Evolutionary conservation across 179 eudicot species (phyloP), one percentile per base, ranked within the genome.

Genomic region (Spinacia oleracea): DNA sequence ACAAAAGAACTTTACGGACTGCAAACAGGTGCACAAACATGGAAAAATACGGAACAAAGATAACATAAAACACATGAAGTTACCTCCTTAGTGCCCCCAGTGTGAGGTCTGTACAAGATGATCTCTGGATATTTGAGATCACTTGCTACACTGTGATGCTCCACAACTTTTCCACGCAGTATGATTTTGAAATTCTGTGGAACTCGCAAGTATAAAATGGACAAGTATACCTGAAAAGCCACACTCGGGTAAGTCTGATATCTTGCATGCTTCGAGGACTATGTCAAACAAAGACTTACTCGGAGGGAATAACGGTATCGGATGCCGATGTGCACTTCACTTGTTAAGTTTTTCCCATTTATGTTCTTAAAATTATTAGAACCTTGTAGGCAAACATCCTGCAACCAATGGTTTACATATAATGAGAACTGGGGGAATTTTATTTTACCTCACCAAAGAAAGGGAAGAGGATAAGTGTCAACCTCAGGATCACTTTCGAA

Each of bases 51-150:
- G 32, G 65, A 60, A 23, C 65, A 27, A 60, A 15, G 18, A 23
- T 60, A 11, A 20, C 25, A 20, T 56, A n/a, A 56, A 12, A 48
- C 53, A 48, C 20, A 48, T 48, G 53, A 20, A 51, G 4, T 72
- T 75, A 93, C 96, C 92, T 93, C 98, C 51, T 78, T 83, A 73
- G 80, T 55, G 67, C 90, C 91, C 53, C 85, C 89, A 58, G 84
- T 89, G 40, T 92, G 93, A 84, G 98, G 98, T 82, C 60, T 90
- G 85, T 94, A 94, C 86, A 88, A 29, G 77, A 94, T 94, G 81
- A 87, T 89, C 76, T 92, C 92, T 11, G 88, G 89, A 88, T 71
- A 91, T 83, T 92, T 94, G 79, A 94, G 97, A 82, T 88, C 93
- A 70, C 63, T 83, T n/a, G 92, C 98, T 84, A 94, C 84, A 75